Percentiles rank a stretch among this genome's conserved stretches.
phyloP scores from a whole-genome alignment of 2,329 filamentous ascomycete species.

The Aspergillus fructus region DNA sequence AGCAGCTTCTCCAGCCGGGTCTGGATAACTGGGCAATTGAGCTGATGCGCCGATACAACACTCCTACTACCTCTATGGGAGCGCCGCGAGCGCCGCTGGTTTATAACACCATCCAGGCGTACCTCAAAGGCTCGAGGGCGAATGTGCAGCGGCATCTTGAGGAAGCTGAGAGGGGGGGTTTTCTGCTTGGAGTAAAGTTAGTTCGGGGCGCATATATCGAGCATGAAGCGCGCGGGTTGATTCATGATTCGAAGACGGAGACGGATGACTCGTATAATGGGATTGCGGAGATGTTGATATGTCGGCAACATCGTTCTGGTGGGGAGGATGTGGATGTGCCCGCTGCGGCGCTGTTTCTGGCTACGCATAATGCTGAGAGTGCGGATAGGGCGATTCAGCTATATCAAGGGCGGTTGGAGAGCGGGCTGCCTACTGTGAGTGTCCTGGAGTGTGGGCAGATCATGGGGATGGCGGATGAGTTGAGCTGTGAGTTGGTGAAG shows the following conservation, averaged over 20 bases:
- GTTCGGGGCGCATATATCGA: background rate
- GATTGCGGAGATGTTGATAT: too few species aligned
- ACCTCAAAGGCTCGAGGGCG: conserved; percentile 43
- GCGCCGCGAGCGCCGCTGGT: conserved; percentile 23
- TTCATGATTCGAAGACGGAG: too few species aligned
- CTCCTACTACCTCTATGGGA: conserved; percentile 14
- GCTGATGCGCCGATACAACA: conserved; percentile 47
- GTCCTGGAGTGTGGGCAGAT: conserved; percentile 68
- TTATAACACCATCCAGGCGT: conserved; percentile 48
- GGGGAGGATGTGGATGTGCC: too few species aligned
- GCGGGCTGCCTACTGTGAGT: conserved; percentile 29
- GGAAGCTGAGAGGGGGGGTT: background rate
- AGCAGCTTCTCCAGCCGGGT: conserved; percentile 43
- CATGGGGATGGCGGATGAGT: conserved; percentile 88
- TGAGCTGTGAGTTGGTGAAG: conserved; percentile 57
- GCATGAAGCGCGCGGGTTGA: too few species aligned
- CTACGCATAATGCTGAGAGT: too few species aligned
- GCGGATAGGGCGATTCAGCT: too few species aligned
- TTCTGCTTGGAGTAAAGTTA: background rate
- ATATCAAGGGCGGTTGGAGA: background rate
- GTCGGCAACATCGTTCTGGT: too few species aligned
- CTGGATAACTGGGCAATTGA: conserved; percentile 49
- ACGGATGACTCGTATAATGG: too few species aligned
- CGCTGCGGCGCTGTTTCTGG: too few species aligned
- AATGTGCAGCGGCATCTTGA: conserved; percentile 38